Evolutionary conservation across 495 filamentous ascomycete genomes (phyloP).

Genomic region (Penicillium samsonianum): DNA sequence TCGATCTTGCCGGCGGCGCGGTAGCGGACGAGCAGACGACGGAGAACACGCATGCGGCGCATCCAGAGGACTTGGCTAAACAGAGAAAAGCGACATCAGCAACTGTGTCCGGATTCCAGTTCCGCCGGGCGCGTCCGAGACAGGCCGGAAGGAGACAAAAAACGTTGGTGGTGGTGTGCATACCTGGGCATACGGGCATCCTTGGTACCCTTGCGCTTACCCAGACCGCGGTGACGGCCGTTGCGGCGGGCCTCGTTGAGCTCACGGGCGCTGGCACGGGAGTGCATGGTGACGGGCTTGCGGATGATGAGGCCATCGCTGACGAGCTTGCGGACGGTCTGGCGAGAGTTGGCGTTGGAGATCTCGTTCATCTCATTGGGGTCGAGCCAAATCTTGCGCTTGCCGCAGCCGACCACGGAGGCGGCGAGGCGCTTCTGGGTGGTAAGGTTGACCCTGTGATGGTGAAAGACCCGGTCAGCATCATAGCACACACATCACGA

Average conservation of each 20-base stretch:
- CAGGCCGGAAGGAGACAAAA: background rate
- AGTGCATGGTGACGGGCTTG: constrained; percentile 99
- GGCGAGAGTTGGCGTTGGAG: constrained; percentile 99
- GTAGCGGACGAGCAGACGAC: constrained; percentile 98
- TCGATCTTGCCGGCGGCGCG: constrained; percentile 99
- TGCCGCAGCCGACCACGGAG: constrained; percentile 94
- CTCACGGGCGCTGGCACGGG: constrained; percentile 88
- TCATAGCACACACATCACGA: constrained; percentile 26
- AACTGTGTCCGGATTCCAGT: constrained; percentile 14
- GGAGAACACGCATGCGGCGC: constrained; percentile 98
- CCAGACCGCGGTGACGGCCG: constrained; percentile 95
- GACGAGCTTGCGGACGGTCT: constrained; percentile 99
- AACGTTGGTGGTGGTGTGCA: constrained; percentile 30
- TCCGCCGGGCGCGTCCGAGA: background rate
- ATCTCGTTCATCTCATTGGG: constrained; percentile 99
- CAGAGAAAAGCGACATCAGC: constrained; percentile 20
- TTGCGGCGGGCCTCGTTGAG: constrained; percentile 85
- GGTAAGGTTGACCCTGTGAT: constrained; percentile 93
- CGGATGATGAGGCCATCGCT: constrained; percentile 99
- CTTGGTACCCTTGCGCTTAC: constrained; percentile 99
- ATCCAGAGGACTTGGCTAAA: constrained; percentile 95
- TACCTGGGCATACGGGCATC: constrained; percentile 99
- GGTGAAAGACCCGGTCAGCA: constrained; percentile 38
- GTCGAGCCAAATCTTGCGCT: constrained; percentile 99
- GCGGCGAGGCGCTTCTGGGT: constrained; percentile 99